Base-by-base conservation (phyloP, 2,329 filamentous ascomycete genomes). In the Fusarium chlamydosporum region DNA sequence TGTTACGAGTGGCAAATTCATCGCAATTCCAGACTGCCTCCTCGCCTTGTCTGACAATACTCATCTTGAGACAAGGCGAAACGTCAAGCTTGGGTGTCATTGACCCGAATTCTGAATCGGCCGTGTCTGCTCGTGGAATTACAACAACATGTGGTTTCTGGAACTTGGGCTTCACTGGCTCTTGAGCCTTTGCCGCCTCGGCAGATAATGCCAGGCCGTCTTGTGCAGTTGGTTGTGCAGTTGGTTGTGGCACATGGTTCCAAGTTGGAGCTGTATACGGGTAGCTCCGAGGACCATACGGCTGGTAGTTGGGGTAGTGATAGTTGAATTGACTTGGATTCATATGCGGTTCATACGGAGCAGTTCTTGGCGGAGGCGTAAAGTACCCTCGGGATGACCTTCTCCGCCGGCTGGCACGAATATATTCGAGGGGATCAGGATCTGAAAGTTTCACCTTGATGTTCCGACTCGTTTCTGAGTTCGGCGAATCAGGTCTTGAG, bases 71-170 rank as follows among this genome's bases (percentile, higher is more conserved):
- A 11, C 35, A 52, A 0, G 34, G 10, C 2, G 20, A 12, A 4
- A 58, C 15, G 2, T 62, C 40, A 8, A 68, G 47, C 0, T 48
- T 27, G 0, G 66, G 65, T 1, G n/a, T 66, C 1, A 23, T 31
- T 3, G 35, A 18, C 2, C 26, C 23, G 3, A 23, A 12, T 33
- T 68, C 66, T 16, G 26, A 68, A 20, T 68, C 65, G 1, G 55
- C 52, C 6, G 7, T 31, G 2, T 68, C 51, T 11, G 55, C 33
- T 4, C 50, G 27, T 2, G 66, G 66, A 6, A 69, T 18, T 7
- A 68, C 12, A 16, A 68, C 40, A 15, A 57, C 51, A 18, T 34
- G 23, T 0, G 66, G 66, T 9, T 69, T 68, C 3, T 65, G 55
- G 0, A 67, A 59, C 2, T 47, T 35, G 34, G 23, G 3, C 15